phyloP scores from a whole-genome alignment of 257 asterid genomes.

The Knoxia roxburghii region DNA sequence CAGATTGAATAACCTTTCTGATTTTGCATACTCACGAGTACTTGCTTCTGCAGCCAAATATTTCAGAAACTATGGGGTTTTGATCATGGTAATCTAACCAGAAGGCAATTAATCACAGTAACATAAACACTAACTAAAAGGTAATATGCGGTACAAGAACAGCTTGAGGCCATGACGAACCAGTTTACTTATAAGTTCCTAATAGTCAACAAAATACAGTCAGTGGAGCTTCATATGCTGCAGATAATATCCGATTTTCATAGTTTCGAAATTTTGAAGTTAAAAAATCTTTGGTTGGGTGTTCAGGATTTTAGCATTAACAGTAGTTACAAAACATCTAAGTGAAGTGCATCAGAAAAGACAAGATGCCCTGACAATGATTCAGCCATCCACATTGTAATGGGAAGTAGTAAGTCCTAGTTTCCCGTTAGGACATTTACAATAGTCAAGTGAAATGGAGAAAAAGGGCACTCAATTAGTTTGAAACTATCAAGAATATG shows the following conservation, averaged over 20 bases:
- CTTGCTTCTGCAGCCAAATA: neutral
- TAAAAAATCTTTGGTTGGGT: neutral
- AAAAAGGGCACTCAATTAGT: neutral
- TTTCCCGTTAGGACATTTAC: neutral
- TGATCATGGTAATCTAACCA: too few relatives aligned
- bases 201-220: neutral
- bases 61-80: neutral
- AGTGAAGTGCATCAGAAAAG: neutral
- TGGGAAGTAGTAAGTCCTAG: neutral
- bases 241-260: neutral
- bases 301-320: neutral
- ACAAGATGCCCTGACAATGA: neutral
- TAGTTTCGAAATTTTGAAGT: neutral
- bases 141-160: neutral
- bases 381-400: neutral
- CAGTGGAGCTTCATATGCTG: neutral
- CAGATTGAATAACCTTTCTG: neutral
- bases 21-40: neutral
- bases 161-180: neutral
- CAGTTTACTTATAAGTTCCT: too few relatives aligned
- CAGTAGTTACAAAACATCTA: neutral
- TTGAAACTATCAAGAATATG: neutral
- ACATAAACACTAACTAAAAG: neutral
- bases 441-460: neutral
- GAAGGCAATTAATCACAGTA: neutral